Conservation (phyloP, 352 stramenopile species). For the Peronospora belbahrii region DNA sequence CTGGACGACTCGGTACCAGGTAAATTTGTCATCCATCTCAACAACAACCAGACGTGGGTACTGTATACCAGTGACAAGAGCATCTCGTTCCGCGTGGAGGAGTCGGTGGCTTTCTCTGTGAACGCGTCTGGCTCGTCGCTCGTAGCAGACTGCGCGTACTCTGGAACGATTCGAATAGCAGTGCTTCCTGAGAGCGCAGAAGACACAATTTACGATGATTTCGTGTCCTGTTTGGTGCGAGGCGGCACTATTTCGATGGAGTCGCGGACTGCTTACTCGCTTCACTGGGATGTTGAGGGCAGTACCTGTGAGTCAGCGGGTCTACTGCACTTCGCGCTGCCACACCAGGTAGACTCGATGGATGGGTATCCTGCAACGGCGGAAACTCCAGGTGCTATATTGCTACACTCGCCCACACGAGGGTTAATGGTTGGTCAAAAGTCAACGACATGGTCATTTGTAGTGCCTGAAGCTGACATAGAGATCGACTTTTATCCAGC, state of each 20-base stretch:
- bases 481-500: conserved; percentile 52
- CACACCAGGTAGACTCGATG: conserved; percentile 52
- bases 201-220: conserved; percentile 48
- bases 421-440: conserved; percentile 46
- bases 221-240: conserved; percentile 43
- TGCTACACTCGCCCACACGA: conserved; percentile 45
- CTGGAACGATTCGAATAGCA: conserved; percentile 48
- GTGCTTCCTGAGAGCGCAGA: conserved; percentile 33
- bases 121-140: conserved; percentile 34
- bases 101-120: conserved; percentile 25
- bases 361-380: conserved; percentile 4
- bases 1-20: conserved; percentile 29
- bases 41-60: conserved; percentile 74
- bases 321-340: conserved; percentile 60
- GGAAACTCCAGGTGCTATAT: conserved; percentile 23
- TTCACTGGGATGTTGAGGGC: conserved; percentile 53
- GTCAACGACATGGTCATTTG: conserved; percentile 39
- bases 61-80: conserved; percentile 44
- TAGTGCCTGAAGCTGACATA: conserved; percentile 39
- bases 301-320: conserved; percentile 32
- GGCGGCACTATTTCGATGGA: conserved; percentile 44
- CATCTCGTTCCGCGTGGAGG: conserved; percentile 34
- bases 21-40: conserved; percentile 54
- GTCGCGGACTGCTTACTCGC: conserved; percentile 49
- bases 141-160: conserved; percentile 32